These are phyloP conservation scores for Kodamaea leandrae DNA, from an alignment of 805 yeast genomes.

Conservation along the genomic window DNA sequence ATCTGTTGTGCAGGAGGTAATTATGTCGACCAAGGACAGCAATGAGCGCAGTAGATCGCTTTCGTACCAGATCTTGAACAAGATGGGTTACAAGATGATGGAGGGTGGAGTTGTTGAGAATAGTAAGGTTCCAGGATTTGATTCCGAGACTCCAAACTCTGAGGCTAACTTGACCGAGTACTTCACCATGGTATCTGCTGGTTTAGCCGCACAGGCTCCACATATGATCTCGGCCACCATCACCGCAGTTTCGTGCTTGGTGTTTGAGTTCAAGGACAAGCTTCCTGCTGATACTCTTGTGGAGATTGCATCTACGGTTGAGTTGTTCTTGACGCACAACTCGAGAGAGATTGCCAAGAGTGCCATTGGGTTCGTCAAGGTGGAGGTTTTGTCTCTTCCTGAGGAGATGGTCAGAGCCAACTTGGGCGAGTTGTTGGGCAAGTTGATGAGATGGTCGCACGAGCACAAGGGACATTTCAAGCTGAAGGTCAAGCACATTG, in stretches of 20 bases:
- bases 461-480: constrained; percentile 96
- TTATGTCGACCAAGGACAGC: constrained; percentile 84
- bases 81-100: constrained; percentile 77
- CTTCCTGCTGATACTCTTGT: constrained; percentile 58
- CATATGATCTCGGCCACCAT: constrained; percentile 95
- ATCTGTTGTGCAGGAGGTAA: constrained; percentile 78
- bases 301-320: constrained; percentile 84
- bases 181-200: constrained; percentile 93
- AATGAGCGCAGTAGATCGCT: constrained; percentile 88
- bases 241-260: constrained; percentile 81
- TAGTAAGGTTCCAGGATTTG: constrained; percentile 65
- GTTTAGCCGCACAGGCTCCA: constrained; percentile 88
- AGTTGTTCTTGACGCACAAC: constrained; percentile 83
- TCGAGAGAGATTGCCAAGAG: constrained; percentile 93
- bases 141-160: constrained; percentile 56
- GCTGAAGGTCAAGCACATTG: constrained; percentile 85
- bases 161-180: constrained; percentile 74
- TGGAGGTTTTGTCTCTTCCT: constrained; percentile 79
- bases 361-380: constrained; percentile 91
- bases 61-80: constrained; percentile 70
- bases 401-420: constrained; percentile 68
- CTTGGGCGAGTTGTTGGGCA: constrained; percentile 62
- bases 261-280: constrained; percentile 77
- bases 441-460: constrained; percentile 87
- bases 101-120: constrained; percentile 67